These are phyloP conservation scores for Trametes cingulata DNA, from an alignment of 768 basidiomycete genomes.

Conservation along the genomic window DNA sequence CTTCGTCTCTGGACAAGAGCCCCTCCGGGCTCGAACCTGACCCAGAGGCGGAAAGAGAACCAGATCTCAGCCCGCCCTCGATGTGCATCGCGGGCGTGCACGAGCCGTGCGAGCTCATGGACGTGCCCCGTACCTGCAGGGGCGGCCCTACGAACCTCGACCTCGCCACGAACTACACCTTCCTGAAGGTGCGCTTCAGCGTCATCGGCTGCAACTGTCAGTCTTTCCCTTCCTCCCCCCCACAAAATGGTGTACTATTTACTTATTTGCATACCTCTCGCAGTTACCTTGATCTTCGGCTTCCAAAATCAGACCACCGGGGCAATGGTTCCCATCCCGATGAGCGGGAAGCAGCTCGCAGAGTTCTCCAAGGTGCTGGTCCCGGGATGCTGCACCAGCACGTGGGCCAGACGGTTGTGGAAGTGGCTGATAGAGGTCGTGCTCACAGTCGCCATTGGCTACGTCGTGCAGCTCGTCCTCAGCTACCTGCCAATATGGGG, in stretches of 20 bases:
- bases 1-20: too few relatives aligned
- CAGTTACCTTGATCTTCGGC: not conserved
- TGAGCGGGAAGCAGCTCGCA: too few relatives aligned
- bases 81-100: not conserved
- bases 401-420: not conserved
- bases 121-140: not conserved
- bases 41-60: not conserved
- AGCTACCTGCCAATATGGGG: not conserved
- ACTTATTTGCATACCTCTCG: not conserved
- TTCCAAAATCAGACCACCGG: too few relatives aligned
- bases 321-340: too few relatives aligned
- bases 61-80: not conserved
- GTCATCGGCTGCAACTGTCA: not conserved
- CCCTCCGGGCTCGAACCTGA: not conserved
- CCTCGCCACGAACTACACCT: not conserved
- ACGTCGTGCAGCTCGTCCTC: not conserved
- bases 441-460: not conserved
- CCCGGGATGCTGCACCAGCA: too few relatives aligned
- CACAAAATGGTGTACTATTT: not conserved
- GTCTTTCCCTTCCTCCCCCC: not conserved
- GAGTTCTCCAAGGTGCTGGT: too few relatives aligned
- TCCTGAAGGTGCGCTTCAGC: not conserved
- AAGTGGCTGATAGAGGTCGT: not conserved
- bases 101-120: not conserved
- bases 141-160: not conserved